phyloP scores from a whole-genome alignment of 2,329 filamentous ascomycete genomes.

The Neopestalotiopsis sp. region DNA sequence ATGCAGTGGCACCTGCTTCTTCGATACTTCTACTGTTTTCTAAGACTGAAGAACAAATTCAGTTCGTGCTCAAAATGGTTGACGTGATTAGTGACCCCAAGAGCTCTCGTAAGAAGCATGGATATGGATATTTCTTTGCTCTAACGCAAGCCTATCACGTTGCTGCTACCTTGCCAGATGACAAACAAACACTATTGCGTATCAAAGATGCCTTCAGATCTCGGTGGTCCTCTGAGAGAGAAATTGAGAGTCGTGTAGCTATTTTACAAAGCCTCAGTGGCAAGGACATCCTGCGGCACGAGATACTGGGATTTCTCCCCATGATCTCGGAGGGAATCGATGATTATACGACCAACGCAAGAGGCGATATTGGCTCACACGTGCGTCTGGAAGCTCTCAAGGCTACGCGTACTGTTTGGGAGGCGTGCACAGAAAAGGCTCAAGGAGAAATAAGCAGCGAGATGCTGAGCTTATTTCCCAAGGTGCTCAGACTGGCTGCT shows the following conservation, averaged over 20 bases:
- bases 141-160: conserved; percentile 56
- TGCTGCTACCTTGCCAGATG: conserved; percentile 24
- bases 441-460: conserved; percentile 11
- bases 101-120: conserved; percentile 42
- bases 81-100: conserved; percentile 42
- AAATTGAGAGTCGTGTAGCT: conserved; percentile 58
- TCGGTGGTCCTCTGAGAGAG: conserved; percentile 56
- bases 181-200: conserved; percentile 9
- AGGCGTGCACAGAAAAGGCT: conserved; percentile 20
- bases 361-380: conserved; percentile 88
- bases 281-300: conserved; percentile 49
- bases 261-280: conserved; percentile 60
- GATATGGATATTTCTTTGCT: conserved; percentile 58
- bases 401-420: conserved; percentile 71
- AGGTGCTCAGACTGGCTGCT: conserved; percentile 71
- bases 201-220: conserved; percentile 52
- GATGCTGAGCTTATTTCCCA: conserved; percentile 50
- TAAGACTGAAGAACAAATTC: conserved; percentile 37
- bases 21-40: conserved; percentile 55
- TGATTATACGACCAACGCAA: conserved; percentile 88
- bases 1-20: conserved; percentile 55
- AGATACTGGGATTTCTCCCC: conserved; percentile 45
- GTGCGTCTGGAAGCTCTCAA: conserved; percentile 81
- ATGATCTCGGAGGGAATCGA: conserved; percentile 68
- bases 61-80: conserved; percentile 52